Percentiles rank a stretch among this genome's conserved stretches.
These are phyloP conservation scores for Lindgomyces ingoldianus DNA, from an alignment of 495 filamentous ascomycete species.

Conservation along the genomic window DNA sequence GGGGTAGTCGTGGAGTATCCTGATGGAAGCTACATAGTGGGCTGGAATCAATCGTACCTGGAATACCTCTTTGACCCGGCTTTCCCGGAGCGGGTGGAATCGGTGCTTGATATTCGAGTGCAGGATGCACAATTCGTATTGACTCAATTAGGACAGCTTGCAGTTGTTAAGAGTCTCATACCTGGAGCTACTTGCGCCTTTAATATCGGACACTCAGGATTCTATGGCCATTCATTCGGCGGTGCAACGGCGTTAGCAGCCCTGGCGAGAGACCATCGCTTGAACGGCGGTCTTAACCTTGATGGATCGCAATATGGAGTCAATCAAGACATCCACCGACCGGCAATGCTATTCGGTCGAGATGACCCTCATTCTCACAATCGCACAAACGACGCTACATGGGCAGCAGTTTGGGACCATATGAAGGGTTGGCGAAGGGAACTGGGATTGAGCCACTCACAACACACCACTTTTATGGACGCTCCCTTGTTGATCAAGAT, in stretches of 20 bases:
- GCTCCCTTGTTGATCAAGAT: constrained; percentile 14
- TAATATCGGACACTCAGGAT: constrained; percentile 2
- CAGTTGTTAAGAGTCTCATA: constrained; percentile 11
- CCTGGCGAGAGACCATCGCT: constrained; percentile 45
- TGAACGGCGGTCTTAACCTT: constrained; percentile 52
- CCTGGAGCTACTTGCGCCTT: constrained; percentile 22
- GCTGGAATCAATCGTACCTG: constrained; percentile 23
- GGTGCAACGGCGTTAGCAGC: constrained; percentile 53
- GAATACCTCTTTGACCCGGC: constrained; percentile 38
- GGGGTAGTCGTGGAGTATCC: constrained; percentile 52
- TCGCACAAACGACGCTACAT: constrained; percentile 10
- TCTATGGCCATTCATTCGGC: constrained; percentile 55
- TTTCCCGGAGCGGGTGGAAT: constrained; percentile 41
- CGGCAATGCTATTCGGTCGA: constrained; percentile 24
- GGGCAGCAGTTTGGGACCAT: constrained; percentile 4
- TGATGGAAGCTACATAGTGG: constrained; percentile 43
- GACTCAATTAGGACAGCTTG: constrained; percentile 1
- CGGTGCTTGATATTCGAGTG: constrained; percentile 4
- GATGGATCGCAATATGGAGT: constrained; percentile 45
- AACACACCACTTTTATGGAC: constrained; percentile 22
- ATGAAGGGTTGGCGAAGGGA: constrained; percentile 24
- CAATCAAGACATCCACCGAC: constrained; percentile 2
- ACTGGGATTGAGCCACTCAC: constrained; percentile 2
- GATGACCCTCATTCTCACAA: constrained; percentile 17
- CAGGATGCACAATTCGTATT: constrained; percentile 27